phyloP scores from a whole-genome alignment of 2,329 filamentous ascomycete genomes.

The Penicillium expansum region DNA sequence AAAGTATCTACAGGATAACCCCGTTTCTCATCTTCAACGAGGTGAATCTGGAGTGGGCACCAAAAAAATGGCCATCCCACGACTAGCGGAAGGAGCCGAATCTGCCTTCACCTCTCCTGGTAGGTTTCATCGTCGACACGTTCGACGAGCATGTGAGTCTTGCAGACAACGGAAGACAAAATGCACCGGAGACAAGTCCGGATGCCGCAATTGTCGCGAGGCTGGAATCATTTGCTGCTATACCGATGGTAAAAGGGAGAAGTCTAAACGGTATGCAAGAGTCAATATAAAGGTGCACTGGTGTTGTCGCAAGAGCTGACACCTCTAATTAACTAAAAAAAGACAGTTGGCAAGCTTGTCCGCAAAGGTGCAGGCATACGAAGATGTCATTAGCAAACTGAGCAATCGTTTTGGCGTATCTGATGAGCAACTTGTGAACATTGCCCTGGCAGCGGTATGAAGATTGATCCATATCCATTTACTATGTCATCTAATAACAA shows the following conservation, averaged over 20 bases:
- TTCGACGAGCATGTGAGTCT: slow-evolving; percentile 45
- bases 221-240: slow-evolving; percentile 46
- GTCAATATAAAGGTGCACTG: background rate
- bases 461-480: background rate
- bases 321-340: background rate
- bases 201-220: slow-evolving; percentile 45
- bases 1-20: slow-evolving; percentile 23
- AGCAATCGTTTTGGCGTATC: slow-evolving; percentile 37
- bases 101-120: slow-evolving; percentile 34
- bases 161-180: slow-evolving; percentile 48
- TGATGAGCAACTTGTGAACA: slow-evolving; percentile 37
- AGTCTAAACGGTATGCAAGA: slow-evolving; percentile 42
- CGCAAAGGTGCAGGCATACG: slow-evolving; percentile 43
- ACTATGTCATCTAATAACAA: slow-evolving; percentile 17
- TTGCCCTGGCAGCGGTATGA: slow-evolving; percentile 34
- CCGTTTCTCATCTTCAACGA: slow-evolving; percentile 20
- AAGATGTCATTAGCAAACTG: slow-evolving; percentile 39
- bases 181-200: slow-evolving; percentile 46
- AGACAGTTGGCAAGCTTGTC: slow-evolving; percentile 44
- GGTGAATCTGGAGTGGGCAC: slow-evolving; percentile 24
- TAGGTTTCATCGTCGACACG: slow-evolving; percentile 38
- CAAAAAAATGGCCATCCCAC: slow-evolving; percentile 39
- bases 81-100: slow-evolving; percentile 35
- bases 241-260: slow-evolving; percentile 47
- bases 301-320: background rate